A percentile compares a stretch with the other conserved stretches of the same genome.
These are phyloP conservation scores for Casuarina equisetifolia DNA, from an alignment of 306 rosid species.

Conservation along the genomic window DNA sequence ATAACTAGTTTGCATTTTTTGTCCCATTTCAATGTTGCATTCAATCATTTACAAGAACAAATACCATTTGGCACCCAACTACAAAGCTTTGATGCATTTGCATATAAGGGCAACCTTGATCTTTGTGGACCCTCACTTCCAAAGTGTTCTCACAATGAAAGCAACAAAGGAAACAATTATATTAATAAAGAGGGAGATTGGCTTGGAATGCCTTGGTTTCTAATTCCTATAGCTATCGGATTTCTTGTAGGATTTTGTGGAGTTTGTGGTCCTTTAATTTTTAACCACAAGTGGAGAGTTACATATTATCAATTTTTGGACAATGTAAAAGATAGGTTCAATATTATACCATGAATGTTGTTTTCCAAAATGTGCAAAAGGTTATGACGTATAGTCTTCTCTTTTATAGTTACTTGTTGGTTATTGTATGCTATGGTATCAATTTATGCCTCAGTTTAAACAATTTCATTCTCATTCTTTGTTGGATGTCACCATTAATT, in stretches of 20 bases:
- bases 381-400: neutral
- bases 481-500: too few relatives aligned
- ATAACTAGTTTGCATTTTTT: too few relatives aligned
- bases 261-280: neutral
- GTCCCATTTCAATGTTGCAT: too few relatives aligned
- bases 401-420: too few relatives aligned
- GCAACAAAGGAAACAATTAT: neutral
- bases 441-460: too few relatives aligned
- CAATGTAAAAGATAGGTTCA: neutral
- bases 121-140: neutral
- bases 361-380: too few relatives aligned
- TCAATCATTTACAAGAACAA: neutral
- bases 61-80: too few relatives aligned
- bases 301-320: neutral
- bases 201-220: neutral
- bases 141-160: neutral
- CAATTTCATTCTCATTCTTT: too few relatives aligned
- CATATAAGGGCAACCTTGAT: neutral
- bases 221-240: neutral
- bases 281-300: neutral
- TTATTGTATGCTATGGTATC: too few relatives aligned
- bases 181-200: neutral
- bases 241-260: conserved; percentile 10
- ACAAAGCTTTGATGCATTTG: neutral
- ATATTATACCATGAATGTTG: neutral